Evolutionary conservation across 495 filamentous ascomycete genomes (phyloP), one percentile per base, ranked within the genome.

Genomic region (Lichenothelia convexa): DNA sequence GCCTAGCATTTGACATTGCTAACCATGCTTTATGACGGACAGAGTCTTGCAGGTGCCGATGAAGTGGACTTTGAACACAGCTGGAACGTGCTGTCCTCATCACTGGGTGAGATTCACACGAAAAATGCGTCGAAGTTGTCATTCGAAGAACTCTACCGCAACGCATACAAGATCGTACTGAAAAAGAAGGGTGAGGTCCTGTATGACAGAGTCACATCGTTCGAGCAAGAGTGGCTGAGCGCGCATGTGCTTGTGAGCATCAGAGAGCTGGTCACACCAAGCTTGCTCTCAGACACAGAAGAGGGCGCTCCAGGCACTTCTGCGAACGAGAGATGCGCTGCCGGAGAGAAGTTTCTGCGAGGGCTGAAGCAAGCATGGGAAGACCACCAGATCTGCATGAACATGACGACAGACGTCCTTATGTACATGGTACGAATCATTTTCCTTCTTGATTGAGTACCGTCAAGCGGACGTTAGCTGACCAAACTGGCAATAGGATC

Each of bases 401-500:
- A 82, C 44, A 95, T 99, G 91, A 75, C 82, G 30, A 89, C 87
- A 8, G 91, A 99, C 52, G 82, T 99, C 21, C 57, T 95, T 23
- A 94, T 99, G 86, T 99, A 99, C 45, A 86, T 99, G 69, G 77
- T 81, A 50, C 39, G 73, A 47, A 18, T n/a, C n/a, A n/a, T n/a
- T n/a, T n/a, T n/a, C n/a, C n/a, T n/a, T n/a, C n/a, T n/a, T n/a
- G n/a, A n/a, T n/a, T n/a, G n/a, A n/a, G 11, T 29, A 31, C 20
- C 21, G 17, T n/a, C 12, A 32, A 27, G 8, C 13, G 19, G 22
- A 20, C 19, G 15, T 20, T 12, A 21, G 30, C 42, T 18, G 18
- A 32, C 35, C 7, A 2, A 15, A 11, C 0, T 8, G 4, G 24
- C 19, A 21, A 31, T 16, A 66, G 71, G 89, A 99, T 43, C 80